Conservation (phyloP, 768 basidiomycete genomes). For the Trametes cinnabarina region DNA sequence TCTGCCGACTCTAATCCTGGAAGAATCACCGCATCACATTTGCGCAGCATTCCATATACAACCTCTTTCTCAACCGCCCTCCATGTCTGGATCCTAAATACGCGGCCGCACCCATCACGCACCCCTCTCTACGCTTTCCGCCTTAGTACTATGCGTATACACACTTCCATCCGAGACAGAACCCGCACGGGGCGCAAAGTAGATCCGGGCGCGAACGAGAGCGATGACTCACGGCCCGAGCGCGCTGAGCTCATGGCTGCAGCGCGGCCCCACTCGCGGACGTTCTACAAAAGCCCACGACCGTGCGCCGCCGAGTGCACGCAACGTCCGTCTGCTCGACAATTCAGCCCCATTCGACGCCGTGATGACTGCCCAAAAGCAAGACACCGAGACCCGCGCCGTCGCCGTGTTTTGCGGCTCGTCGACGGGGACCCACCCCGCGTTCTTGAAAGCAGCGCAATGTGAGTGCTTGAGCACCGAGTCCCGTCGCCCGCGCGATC, state of each 20-base stretch:
- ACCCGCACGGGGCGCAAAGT: neutral
- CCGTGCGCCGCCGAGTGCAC: neutral
- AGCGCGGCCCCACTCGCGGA: conserved; percentile 8
- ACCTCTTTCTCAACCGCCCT: neutral
- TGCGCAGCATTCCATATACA: too few species aligned
- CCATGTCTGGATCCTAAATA: neutral
- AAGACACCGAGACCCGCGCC: conserved; percentile 27
- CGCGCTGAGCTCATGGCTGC: conserved; percentile 12
- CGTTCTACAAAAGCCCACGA: neutral
- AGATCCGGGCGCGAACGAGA: conserved; percentile 2
- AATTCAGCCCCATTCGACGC: conserved; percentile 15
- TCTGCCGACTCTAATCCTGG: too few species aligned
- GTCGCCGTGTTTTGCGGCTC: conserved; percentile 89
- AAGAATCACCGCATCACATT: too few species aligned
- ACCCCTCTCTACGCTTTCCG: neutral
- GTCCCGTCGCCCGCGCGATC: too few species aligned
- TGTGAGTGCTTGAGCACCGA: conserved; percentile 50
- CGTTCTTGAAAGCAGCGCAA: conserved; percentile 63
- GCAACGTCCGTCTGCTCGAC: neutral
- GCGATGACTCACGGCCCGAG: neutral
- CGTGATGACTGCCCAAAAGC: conserved; percentile 13
- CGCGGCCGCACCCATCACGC: neutral
- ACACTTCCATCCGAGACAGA: neutral
- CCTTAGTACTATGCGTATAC: too few species aligned
- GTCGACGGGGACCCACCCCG: conserved; percentile 57